Evolutionary conservation across 2,329 filamentous ascomycete genomes (phyloP).

Genomic region (Fusarium duplospermum): DNA sequence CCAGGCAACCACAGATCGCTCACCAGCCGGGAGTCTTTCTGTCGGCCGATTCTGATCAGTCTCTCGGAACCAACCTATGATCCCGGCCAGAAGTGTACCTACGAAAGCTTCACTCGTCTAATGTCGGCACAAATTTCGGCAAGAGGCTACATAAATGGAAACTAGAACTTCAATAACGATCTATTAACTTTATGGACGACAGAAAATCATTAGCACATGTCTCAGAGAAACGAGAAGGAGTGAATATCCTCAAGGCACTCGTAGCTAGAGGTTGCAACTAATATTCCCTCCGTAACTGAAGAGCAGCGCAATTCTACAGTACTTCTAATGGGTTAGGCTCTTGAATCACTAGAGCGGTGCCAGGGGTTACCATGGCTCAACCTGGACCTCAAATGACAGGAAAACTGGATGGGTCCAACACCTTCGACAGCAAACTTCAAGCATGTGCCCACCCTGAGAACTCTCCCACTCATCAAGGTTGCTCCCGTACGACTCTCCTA

Average conservation of each 20-base stretch:
- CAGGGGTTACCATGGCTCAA: background rate
- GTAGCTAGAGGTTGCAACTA: no score
- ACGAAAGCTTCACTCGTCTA: background rate
- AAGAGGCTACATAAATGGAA: background rate
- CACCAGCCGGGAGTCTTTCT: background rate
- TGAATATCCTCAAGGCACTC: background rate
- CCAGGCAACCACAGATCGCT: background rate
- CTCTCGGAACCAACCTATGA: background rate
- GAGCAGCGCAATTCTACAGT: background rate
- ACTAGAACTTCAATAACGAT: background rate
- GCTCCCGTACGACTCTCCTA: background rate
- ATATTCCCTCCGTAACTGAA: background rate
- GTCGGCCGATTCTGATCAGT: background rate
- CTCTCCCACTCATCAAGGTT: background rate
- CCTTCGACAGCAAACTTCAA: background rate
- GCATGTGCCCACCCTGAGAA: background rate
- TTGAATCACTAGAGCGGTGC: background rate
- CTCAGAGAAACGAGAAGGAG: background rate
- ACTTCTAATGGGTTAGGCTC: fast-evolving
- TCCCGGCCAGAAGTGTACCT: background rate
- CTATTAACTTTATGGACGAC: background rate
- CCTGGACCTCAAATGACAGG: background rate
- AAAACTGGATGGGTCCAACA: background rate
- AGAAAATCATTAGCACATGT: background rate
- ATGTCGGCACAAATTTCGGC: background rate